Evolutionary conservation across 1,284 basidiomycete species (phyloP).

Genomic region (Pseudozyma tsukubaensis): DNA sequence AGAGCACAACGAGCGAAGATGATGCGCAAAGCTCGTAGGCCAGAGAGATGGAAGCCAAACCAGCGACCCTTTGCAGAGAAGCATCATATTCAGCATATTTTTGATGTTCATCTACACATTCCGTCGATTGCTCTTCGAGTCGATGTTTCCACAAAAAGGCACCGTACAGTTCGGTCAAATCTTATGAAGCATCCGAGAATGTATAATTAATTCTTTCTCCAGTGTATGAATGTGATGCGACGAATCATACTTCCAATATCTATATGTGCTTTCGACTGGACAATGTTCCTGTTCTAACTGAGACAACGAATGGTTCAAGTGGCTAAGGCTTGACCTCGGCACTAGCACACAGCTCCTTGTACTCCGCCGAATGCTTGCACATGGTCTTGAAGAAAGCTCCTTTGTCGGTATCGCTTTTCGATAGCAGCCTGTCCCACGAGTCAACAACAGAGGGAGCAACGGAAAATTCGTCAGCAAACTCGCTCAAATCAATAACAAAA

Average conservation of each 20-base stretch:
- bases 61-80: too few species aligned
- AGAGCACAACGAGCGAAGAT: too few species aligned
- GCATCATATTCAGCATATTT: too few species aligned
- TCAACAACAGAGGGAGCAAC: not conserved
- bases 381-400: slow-evolving; percentile 34
- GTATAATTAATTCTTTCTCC: not conserved
- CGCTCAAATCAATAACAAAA: not conserved
- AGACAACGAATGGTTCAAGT: not conserved
- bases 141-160: too few species aligned
- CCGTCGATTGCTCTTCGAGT: too few species aligned
- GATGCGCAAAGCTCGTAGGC: too few species aligned
- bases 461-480: not conserved
- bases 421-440: slow-evolving; percentile 10
- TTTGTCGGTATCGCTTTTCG: slow-evolving; percentile 23
- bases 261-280: not conserved
- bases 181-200: not conserved
- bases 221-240: not conserved
- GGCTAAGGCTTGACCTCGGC: slow-evolving; percentile 17
- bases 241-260: not conserved
- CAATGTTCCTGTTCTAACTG: not conserved
- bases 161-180: not conserved
- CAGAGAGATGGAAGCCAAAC: too few species aligned
- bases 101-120: too few species aligned
- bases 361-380: slow-evolving; percentile 40
- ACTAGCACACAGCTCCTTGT: slow-evolving; percentile 28